A percentile compares a stretch with the other conserved stretches of the same genome.
phyloP scores from a whole-genome alignment of 2,329 filamentous ascomycete species.

The Nemania sp. region DNA sequence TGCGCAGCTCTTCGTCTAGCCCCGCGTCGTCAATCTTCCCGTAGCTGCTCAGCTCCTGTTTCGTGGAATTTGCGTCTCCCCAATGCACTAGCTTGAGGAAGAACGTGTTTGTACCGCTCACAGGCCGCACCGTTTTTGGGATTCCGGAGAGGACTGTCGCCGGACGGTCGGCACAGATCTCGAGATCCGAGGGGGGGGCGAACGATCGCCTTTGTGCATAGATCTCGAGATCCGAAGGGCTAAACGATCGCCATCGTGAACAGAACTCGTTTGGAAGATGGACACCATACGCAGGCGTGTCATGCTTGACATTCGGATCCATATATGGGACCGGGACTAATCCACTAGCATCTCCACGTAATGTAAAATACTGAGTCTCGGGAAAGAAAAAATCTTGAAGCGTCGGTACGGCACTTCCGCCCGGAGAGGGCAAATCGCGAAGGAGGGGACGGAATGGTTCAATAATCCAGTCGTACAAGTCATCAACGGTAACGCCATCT shows the following conservation, averaged over 20 bases:
- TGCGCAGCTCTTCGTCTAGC: slow-evolving; percentile 5
- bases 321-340: background rate
- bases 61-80: background rate
- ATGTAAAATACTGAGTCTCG: too few species aligned
- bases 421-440: background rate
- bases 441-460: background rate
- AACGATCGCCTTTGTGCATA: slow-evolving; percentile 2
- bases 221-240: slow-evolving; percentile 3
- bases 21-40: slow-evolving; percentile 4
- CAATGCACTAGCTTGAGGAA: slow-evolving; percentile 1
- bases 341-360: too few species aligned
- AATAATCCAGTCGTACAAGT: slow-evolving; percentile 7
- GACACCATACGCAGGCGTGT: background rate
- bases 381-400: too few species aligned
- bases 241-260: slow-evolving; percentile 4
- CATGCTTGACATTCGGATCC: background rate
- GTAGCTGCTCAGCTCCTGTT: slow-evolving; percentile 4
- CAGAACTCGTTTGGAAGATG: slow-evolving; percentile 4
- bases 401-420: background rate
- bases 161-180: slow-evolving; percentile 5
- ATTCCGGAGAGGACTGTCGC: background rate
- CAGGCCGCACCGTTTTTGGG: background rate
- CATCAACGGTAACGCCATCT: slow-evolving; percentile 5
- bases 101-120: slow-evolving; percentile 1
- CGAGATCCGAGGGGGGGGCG: background rate